A percentile compares a stretch with the other conserved stretches of the same genome.
Evolutionary conservation across 1,284 basidiomycete species (phyloP).

Genomic region (Trichosporon sp.): DNA sequence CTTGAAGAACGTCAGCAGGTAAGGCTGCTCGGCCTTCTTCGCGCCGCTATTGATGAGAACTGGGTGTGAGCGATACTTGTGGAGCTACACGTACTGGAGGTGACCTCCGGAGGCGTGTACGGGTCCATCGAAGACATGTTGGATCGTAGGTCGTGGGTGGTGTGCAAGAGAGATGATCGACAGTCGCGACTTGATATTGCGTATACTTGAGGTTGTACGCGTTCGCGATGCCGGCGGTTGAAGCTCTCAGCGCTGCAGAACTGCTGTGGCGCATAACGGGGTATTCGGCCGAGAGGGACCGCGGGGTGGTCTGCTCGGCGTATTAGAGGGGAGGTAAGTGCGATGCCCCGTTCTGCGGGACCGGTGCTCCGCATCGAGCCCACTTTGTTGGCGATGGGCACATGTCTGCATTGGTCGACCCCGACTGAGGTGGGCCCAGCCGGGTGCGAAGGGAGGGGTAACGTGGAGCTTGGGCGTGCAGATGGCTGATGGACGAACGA

Average conservation of each 20-base stretch:
- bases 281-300: not conserved
- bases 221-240: not conserved
- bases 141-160: not conserved
- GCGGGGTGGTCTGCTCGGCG: not conserved
- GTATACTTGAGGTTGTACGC: not conserved
- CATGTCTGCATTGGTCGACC: not conserved
- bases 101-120: slow-evolving; percentile 22
- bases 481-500: not conserved
- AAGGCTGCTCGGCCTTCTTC: slow-evolving; percentile 25
- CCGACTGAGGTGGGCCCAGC: not conserved
- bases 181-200: no score
- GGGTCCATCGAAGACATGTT: not conserved
- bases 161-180: no score
- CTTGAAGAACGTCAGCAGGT: slow-evolving; percentile 27
- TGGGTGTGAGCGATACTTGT: not conserved
- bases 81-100: slow-evolving; percentile 7
- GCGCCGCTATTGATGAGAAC: slow-evolving; percentile 22
- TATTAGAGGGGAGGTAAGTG: not conserved
- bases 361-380: not conserved
- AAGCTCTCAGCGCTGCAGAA: not conserved
- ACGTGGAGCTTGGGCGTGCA: not conserved
- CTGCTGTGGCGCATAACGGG: not conserved
- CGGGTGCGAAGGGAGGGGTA: not conserved
- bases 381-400: not conserved
- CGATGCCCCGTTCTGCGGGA: not conserved